A percentile compares a stretch with the other conserved stretches of the same genome.
These are phyloP conservation scores for Ensete ventricosum DNA, from an alignment of 176 grass and related monocot species.

Conservation along the genomic window DNA sequence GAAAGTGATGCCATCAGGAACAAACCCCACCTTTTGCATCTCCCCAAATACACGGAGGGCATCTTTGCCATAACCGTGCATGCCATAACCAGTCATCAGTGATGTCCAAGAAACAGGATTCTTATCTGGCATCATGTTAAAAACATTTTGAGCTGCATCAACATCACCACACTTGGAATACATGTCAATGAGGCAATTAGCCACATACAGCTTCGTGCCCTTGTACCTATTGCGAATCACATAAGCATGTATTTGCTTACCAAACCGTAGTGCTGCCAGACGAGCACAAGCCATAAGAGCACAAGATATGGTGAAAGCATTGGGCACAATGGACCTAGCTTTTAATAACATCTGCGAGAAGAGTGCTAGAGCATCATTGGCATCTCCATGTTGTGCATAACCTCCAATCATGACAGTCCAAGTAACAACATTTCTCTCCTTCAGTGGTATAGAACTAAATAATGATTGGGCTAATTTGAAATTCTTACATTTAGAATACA, in stretches of 20 bases:
- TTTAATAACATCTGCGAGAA: conserved; percentile 49
- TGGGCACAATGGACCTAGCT: conserved; percentile 37
- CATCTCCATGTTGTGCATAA: conserved; percentile 64
- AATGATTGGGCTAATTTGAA: conserved; percentile 46
- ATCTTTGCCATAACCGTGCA: conserved; percentile 66
- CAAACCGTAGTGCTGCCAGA: conserved; percentile 49
- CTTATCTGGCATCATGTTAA: conserved; percentile 47
- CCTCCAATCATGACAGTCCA: conserved; percentile 97
- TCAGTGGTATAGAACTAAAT: conserved; percentile 49
- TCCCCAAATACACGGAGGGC: conserved; percentile 57
- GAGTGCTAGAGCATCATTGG: conserved; percentile 58
- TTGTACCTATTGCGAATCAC: conserved; percentile 33
- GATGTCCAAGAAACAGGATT: conserved; percentile 87
- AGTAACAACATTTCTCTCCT: conserved; percentile 57
- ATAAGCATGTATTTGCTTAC: conserved; percentile 85
- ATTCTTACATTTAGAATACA: conserved; percentile 86
- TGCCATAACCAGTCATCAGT: conserved; percentile 77
- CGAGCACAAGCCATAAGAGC: conserved; percentile 77
- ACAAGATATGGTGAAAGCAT: conserved; percentile 74
- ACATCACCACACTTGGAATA: conserved; percentile 74
- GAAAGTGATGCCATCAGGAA: conserved; percentile 71
- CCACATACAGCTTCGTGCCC: conserved; percentile 39
- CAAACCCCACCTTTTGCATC: conserved; percentile 55
- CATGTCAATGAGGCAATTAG: conserved; percentile 85
- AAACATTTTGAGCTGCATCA: conserved; percentile 54